Evolutionary conservation across 108 stramenopile genomes (phyloP).

Genomic region (Cyclotella kingstonii): DNA sequence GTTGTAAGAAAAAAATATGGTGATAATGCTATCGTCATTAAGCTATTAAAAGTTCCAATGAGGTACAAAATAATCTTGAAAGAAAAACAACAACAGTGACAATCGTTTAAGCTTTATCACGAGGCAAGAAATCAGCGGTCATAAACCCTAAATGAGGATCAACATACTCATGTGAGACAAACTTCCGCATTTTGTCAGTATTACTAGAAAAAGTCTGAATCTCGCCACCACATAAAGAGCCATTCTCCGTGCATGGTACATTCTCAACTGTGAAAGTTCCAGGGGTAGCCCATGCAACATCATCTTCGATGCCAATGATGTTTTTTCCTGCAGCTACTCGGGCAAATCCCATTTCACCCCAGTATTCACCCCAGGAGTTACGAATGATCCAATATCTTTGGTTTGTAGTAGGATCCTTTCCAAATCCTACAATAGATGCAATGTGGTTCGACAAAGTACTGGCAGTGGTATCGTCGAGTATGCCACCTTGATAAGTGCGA

Average conservation of each 20-base stretch:
- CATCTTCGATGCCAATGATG: constrained; percentile 77
- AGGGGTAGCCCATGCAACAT: constrained; percentile 82
- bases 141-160: constrained; percentile 26
- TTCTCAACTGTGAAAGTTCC: constrained; percentile 19
- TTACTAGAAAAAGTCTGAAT: too few species aligned
- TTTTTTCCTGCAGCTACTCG: constrained; percentile 75
- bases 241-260: constrained; percentile 38
- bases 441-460: constrained; percentile 71
- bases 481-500: constrained; percentile 63
- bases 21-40: too few species aligned
- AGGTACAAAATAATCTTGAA: too few species aligned
- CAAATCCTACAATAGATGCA: constrained; percentile 91
- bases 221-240: constrained; percentile 45
- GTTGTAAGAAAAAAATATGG: too few species aligned
- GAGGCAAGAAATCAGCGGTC: too few species aligned
- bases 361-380: constrained; percentile 58
- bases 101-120: too few species aligned
- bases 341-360: constrained; percentile 64
- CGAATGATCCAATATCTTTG: constrained; percentile 86
- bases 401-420: constrained; percentile 59
- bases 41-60: too few species aligned
- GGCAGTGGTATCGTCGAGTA: constrained; percentile 58
- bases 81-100: too few species aligned
- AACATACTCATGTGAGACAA: constrained; percentile 23
- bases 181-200: constrained; percentile 4